Evolutionary conservation across 2,329 filamentous ascomycete species (phyloP), one percentile per base, ranked within the genome.

Genomic region (Orbilia quercus): DNA sequence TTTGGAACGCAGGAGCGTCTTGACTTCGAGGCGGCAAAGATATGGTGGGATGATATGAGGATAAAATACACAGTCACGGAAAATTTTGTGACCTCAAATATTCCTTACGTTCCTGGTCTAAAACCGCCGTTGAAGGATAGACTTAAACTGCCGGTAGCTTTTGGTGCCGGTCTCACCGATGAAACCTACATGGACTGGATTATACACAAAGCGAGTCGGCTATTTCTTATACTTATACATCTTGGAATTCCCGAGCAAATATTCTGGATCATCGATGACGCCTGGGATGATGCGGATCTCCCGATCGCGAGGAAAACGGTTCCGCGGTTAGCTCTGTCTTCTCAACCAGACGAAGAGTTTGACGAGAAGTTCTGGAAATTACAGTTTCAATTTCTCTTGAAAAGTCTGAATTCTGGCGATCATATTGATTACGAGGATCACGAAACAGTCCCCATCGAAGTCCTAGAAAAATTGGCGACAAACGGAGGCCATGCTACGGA

Each of bases 141-240:
- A 58, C 81, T 93, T 55, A 85, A 90, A 77, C 82, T 82, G 44
- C 87, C 87, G 2, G 82, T 91, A 45, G 85, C 83, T 7, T 91
- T 91, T 79, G 89, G 89, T 31, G 87, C 88, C 76, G 87, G 86
- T 62, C 79, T 87, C 64, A 91, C 89, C 1, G 87, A 91, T 79
- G 86, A 89, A 75, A 91, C 89, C 0, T 92, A 92, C 79, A 88
- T 90, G 83, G 89, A 92, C 78, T 91, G 90, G 88, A 91, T 92
- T 65, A 81, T 90, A 45, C 82, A 86, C 69, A 89, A 89, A 77
- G 88, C 89, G 3, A 88, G 87, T 77, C 84, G 87, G 48, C 82
- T 92, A 40, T 92, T 92, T 77, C 82, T 93, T 50, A 87, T 91
- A 40, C 82, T 92, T 20, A 83, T 87, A 62, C 89, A 92, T 77